phyloP scores from a whole-genome alignment of 495 filamentous ascomycete species.

The Chaetomium cochliodes region DNA sequence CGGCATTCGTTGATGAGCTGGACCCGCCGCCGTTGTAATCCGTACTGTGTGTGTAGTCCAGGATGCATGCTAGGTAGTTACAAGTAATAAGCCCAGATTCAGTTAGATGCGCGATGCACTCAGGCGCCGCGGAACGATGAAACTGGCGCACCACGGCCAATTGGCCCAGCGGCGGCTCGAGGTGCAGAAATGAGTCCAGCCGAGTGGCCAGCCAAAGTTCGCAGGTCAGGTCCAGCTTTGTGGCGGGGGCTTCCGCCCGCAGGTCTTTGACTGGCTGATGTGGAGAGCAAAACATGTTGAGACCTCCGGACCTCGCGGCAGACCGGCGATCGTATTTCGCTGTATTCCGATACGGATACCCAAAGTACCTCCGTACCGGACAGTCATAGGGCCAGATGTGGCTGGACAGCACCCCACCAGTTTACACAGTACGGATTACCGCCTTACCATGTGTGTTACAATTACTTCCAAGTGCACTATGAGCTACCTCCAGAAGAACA shows the following conservation, averaged over 20 bases:
- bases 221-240: conserved; percentile 31
- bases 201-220: conserved; percentile 30
- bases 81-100: neutral
- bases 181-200: conserved; percentile 31
- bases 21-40: neutral
- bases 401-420: neutral
- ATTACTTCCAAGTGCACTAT: too few species aligned
- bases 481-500: too few species aligned
- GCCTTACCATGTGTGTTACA: too few species aligned
- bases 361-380: too few species aligned
- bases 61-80: too few species aligned
- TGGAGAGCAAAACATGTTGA: conserved; percentile 24
- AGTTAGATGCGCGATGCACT: neutral
- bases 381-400: neutral
- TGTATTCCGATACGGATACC: neutral
- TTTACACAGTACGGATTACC: too few species aligned
- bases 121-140: conserved; percentile 26
- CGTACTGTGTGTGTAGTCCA: too few species aligned
- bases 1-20: neutral
- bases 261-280: conserved; percentile 33
- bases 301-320: neutral
- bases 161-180: conserved; percentile 33
- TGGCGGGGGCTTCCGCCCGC: conserved; percentile 24
- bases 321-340: neutral
- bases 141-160: conserved; percentile 32